These are phyloP conservation scores for Yamadazyma dushanensis DNA, from an alignment of 1,139 yeast species.

Conservation along the genomic window DNA sequence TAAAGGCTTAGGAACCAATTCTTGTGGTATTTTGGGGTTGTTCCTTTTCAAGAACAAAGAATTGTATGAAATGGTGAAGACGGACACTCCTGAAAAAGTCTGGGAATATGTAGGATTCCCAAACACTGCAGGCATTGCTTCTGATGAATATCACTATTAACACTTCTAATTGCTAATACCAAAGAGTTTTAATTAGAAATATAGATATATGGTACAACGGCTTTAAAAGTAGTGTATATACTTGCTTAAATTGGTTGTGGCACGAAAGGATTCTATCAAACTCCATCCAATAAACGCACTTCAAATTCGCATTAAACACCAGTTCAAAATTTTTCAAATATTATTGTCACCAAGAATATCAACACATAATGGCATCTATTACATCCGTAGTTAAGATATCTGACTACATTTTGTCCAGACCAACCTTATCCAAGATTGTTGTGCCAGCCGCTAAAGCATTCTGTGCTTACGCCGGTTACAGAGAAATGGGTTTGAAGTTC, in stretches of 20 bases:
- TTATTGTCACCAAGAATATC: neutral
- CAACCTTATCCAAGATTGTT: conserved; percentile 70
- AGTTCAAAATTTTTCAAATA: conserved; percentile 3
- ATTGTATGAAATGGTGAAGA: conserved; percentile 37
- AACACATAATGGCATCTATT: conserved; percentile 59
- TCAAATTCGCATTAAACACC: conserved; percentile 12
- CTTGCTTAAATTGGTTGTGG: too few species aligned
- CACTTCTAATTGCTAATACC: too few species aligned
- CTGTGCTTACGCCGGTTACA: conserved; percentile 80
- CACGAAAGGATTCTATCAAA: too few species aligned
- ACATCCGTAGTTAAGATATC: conserved; percentile 82
- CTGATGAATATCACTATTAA: conserved; percentile 41
- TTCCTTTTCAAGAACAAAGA: conserved; percentile 72
- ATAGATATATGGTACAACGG: too few species aligned
- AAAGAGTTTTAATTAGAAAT: too few species aligned
- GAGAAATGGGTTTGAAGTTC: conserved; percentile 85
- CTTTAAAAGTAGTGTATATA: too few species aligned
- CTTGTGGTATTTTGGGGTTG: conserved; percentile 80
- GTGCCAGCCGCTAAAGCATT: conserved; percentile 80
- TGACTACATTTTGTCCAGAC: conserved; percentile 79
- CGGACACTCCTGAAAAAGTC: conserved; percentile 46
- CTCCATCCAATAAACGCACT: conserved; percentile 9
- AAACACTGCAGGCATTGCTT: conserved; percentile 38
- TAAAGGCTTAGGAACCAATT: conserved; percentile 62
- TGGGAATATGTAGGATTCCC: conserved; percentile 67